Conservation (phyloP, 148 eudicot species). For the Rhododendron ovatum region DNA sequence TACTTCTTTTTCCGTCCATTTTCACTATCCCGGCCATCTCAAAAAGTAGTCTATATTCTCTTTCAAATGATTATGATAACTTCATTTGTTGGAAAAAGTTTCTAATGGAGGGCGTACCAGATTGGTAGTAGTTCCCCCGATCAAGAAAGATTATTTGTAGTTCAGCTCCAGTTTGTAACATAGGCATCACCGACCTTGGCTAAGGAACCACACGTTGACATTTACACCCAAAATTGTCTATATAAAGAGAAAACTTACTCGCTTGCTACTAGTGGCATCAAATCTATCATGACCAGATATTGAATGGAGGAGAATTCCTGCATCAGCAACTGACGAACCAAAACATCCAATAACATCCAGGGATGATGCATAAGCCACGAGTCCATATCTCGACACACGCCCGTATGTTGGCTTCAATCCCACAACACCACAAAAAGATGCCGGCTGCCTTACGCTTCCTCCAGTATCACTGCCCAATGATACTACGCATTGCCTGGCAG, state of each 20-base stretch:
- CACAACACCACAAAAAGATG: constrained; percentile 97
- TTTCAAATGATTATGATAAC: not conserved
- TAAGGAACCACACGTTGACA: not conserved
- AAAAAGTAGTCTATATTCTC: not conserved
- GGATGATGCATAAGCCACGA: constrained; percentile 97
- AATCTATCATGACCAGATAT: constrained; percentile 87
- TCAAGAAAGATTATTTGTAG: not conserved
- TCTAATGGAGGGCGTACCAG: not conserved
- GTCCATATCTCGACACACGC: constrained; percentile 97
- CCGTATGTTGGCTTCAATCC: constrained; percentile 99
- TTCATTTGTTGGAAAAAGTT: not conserved
- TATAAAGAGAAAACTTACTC: constrained; percentile 31
- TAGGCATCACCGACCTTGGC: not conserved
- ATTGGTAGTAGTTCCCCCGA: not conserved
- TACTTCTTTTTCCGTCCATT: not conserved
- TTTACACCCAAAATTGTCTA: not conserved
- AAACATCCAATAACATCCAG: constrained; percentile 96
- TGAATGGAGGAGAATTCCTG: constrained; percentile 77
- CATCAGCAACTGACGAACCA: constrained; percentile 92
- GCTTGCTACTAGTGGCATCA: constrained; percentile 87
- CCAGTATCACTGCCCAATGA: constrained; percentile 98
- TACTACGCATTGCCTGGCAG: constrained; percentile 94
- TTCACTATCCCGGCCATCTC: not conserved
- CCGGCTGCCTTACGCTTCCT: constrained; percentile 99
- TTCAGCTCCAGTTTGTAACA: not conserved